A percentile compares a stretch with the other conserved stretches of the same genome.
Conservation (phyloP, 495 filamentous ascomycete genomes). For the Hypoxylon fragiforme region DNA sequence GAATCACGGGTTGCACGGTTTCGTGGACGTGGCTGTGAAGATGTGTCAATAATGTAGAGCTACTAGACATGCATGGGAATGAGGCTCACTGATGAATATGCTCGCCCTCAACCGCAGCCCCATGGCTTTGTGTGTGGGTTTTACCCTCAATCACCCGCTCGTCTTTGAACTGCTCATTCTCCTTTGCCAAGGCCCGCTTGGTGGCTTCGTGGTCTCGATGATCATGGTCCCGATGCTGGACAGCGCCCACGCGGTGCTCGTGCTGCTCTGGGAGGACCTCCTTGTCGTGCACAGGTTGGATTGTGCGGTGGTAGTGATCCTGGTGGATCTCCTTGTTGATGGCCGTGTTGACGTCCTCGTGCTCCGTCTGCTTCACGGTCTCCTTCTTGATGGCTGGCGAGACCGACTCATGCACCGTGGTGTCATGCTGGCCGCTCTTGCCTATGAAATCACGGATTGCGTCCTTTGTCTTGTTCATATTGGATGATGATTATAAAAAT, state of each 20-base stretch:
- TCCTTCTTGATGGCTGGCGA: slow-evolving; percentile 63
- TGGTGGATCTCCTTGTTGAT: slow-evolving; percentile 66
- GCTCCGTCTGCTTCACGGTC: slow-evolving; percentile 52
- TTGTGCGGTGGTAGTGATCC: slow-evolving; percentile 59
- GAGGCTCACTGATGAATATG: slow-evolving; percentile 63
- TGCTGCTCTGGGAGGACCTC: slow-evolving; percentile 55
- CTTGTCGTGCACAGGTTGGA: slow-evolving; percentile 55
- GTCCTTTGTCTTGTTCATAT: slow-evolving; percentile 62
- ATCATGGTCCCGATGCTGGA: slow-evolving; percentile 59
- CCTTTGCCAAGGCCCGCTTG: slow-evolving; percentile 48
- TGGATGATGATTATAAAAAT: slow-evolving; percentile 30
- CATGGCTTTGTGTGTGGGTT: slow-evolving; percentile 49
- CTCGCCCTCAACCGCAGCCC: slow-evolving; percentile 58
- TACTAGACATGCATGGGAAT: no score
- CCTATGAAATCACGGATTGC: slow-evolving; percentile 57
- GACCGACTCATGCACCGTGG: slow-evolving; percentile 63
- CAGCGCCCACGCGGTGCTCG: slow-evolving; percentile 48
- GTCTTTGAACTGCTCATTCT: slow-evolving; percentile 55
- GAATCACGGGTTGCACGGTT: slow-evolving; percentile 66
- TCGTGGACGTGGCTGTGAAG: slow-evolving; percentile 60
- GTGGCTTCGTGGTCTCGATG: slow-evolving; percentile 55
- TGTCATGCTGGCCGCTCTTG: slow-evolving; percentile 62
- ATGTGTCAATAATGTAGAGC: no score
- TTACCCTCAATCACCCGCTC: slow-evolving; percentile 50
- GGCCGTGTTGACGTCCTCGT: slow-evolving; percentile 59